phyloP scores from a whole-genome alignment of 2,329 filamentous ascomycete species.

The Aspergillus sclerotialis region DNA sequence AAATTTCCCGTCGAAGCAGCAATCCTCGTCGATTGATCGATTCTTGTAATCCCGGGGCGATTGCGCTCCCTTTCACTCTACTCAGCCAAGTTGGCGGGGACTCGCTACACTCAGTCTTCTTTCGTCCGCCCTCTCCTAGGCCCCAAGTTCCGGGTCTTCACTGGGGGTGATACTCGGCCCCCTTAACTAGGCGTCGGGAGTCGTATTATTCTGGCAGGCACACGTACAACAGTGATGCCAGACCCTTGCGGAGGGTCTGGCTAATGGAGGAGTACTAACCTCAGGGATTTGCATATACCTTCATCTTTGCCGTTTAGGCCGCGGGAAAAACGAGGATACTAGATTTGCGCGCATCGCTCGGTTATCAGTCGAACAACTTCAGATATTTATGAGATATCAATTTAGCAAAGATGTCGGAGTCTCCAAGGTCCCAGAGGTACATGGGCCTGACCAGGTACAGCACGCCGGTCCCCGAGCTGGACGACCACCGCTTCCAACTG shows the following conservation, averaged over 20 bases:
- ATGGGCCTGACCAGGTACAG: conserved; percentile 55
- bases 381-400: background rate
- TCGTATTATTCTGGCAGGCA: conserved; percentile 26
- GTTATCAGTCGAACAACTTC: background rate
- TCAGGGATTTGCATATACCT: conserved; percentile 18
- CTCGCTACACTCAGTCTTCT: conserved; percentile 63
- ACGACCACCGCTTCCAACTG: conserved; percentile 67
- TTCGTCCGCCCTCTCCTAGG: conserved; percentile 84
- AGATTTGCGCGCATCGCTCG: background rate
- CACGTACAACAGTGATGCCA: conserved; percentile 31
- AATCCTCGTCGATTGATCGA: conserved; percentile 6
- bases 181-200: conserved; percentile 67
- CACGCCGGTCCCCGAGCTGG: conserved; percentile 61
- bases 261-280: conserved; percentile 28
- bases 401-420: conserved; percentile 40
- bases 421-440: conserved; percentile 58
- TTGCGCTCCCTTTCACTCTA: conserved; percentile 30
- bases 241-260: conserved; percentile 38
- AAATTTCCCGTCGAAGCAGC: background rate
- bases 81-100: conserved; percentile 91
- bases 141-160: conserved; percentile 88
- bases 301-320: conserved; percentile 12
- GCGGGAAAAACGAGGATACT: background rate
- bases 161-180: conserved; percentile 94
- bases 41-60: conserved; percentile 34